These are phyloP conservation scores for Cymodocea nodosa DNA, from an alignment of 116 monocot species.

Conservation along the genomic window DNA sequence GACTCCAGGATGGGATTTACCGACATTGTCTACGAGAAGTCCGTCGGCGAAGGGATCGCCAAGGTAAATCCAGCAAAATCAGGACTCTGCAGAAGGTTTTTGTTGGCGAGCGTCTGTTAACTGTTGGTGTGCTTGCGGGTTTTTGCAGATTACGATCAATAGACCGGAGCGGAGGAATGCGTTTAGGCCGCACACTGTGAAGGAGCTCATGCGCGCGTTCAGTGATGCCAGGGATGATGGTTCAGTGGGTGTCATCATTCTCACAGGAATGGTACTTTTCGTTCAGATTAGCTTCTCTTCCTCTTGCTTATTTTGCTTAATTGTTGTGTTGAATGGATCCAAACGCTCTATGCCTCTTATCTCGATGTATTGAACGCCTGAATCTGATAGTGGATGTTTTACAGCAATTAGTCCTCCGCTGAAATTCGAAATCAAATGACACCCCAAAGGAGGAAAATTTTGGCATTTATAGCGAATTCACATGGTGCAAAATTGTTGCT, in stretches of 20 bases:
- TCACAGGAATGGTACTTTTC: slow-evolving; percentile 61
- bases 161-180: slow-evolving; percentile 87
- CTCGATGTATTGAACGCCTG: no score
- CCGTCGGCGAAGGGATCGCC: slow-evolving; percentile 74
- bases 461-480: no score
- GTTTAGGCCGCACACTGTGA: slow-evolving; percentile 70
- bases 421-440: no score
- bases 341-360: no score
- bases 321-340: no score
- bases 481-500: no score
- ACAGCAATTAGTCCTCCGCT: no score
- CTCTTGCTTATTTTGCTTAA: no score
- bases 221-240: slow-evolving; percentile 90
- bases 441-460: no score
- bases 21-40: slow-evolving; percentile 88
- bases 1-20: slow-evolving; percentile 42
- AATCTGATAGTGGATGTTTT: no score
- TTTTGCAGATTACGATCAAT: slow-evolving; percentile 81
- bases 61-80: slow-evolving; percentile 29
- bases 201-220: slow-evolving; percentile 80
- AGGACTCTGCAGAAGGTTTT: not conserved
- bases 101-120: not conserved
- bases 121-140: not conserved
- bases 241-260: slow-evolving; percentile 63
- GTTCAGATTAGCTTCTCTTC: not conserved